Percentiles rank a stretch among this genome's conserved stretches.
Conservation (phyloP, 2,329 filamentous ascomycete species). For the Rosellinia necatrix region DNA sequence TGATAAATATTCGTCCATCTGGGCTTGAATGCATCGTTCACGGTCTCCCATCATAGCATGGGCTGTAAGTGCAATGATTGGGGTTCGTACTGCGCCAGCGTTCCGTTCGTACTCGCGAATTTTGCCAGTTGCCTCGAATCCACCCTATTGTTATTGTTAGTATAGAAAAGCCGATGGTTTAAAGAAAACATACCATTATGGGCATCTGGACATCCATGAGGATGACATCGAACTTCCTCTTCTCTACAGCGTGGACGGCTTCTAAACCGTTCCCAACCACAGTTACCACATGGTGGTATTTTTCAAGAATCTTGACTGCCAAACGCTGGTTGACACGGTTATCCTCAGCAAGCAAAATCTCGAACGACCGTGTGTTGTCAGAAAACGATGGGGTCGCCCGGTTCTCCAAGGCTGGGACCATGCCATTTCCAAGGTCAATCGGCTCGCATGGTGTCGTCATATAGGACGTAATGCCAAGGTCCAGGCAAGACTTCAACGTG, state of each 20-base stretch:
- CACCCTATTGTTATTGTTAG: conserved; percentile 61
- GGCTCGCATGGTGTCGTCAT: conserved; percentile 96
- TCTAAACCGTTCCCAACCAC: conserved; percentile 96
- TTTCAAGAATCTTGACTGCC: conserved; percentile 95
- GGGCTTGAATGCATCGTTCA: conserved; percentile 96
- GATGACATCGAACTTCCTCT: conserved; percentile 92
- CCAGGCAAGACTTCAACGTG: conserved; percentile 88
- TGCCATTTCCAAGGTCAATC: conserved; percentile 93
- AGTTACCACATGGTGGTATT: conserved; percentile 90
- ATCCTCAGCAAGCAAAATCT: conserved; percentile 93
- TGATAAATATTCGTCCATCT: conserved; percentile 99
- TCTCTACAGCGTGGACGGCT: conserved; percentile 89
- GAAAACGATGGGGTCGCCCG: conserved; percentile 87
- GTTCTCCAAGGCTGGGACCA: conserved; percentile 94
- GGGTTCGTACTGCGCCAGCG: conserved; percentile 79
- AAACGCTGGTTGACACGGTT: conserved; percentile 96
- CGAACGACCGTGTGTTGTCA: conserved; percentile 93
- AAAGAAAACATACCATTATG: conserved; percentile 75
- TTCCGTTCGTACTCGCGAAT: conserved; percentile 93
- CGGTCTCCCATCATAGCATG: conserved; percentile 98
- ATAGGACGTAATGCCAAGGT: conserved; percentile 96
- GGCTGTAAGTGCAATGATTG: conserved; percentile 94
- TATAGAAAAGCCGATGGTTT: not conserved
- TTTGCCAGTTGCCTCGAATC: conserved; percentile 95
- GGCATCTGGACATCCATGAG: conserved; percentile 99